These are phyloP conservation scores for Nannochloropsis salina DNA, from an alignment of 108 stramenopile species.

Conservation along the genomic window DNA sequence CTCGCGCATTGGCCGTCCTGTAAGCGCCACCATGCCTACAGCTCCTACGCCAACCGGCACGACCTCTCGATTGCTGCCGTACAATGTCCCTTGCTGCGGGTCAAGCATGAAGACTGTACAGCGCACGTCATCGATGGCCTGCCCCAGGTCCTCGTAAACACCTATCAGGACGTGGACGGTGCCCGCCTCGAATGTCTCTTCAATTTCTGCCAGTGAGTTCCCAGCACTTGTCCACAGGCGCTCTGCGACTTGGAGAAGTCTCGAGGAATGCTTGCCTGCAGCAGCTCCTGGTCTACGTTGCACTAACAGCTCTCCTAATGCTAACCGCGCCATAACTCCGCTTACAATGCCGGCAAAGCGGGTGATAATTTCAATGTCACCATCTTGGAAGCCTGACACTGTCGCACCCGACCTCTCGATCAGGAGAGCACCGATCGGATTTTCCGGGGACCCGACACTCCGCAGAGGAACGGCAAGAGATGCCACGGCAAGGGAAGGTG, in stretches of 20 bases:
- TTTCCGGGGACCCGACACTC: neutral
- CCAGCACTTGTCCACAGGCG: neutral
- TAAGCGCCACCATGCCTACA: neutral
- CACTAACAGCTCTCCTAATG: neutral
- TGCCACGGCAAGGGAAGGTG: neutral
- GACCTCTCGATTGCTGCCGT: neutral
- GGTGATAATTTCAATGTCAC: neutral
- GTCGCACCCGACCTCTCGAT: neutral
- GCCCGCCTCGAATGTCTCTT: neutral
- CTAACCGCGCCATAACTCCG: neutral
- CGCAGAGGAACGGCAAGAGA: neutral
- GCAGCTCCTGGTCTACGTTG: neutral
- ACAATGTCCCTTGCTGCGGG: constrained; percentile 1
- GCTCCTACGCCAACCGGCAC: neutral
- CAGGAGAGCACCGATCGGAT: neutral
- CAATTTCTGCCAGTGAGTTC: neutral
- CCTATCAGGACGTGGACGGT: neutral
- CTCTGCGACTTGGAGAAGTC: neutral
- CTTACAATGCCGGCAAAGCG: neutral
- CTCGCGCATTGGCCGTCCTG: constrained; percentile 14
- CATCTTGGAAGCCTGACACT: neutral
- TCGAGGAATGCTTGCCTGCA: neutral
- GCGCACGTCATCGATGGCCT: neutral
- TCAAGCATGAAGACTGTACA: neutral
- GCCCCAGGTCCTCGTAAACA: neutral